Conservation (phyloP, 768 basidiomycete genomes). For the Gymnopilus dilepis region DNA sequence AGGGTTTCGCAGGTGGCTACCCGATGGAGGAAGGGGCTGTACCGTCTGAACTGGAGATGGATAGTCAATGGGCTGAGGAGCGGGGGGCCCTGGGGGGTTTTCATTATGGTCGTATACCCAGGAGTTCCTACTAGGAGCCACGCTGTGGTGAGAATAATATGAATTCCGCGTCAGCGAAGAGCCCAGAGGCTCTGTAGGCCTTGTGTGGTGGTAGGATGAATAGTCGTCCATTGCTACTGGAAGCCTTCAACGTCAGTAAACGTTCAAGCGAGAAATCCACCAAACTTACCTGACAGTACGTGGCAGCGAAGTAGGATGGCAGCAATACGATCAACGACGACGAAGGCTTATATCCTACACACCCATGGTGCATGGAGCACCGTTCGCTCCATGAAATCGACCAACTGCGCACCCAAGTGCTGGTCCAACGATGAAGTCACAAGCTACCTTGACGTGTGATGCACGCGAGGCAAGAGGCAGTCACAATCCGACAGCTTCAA, state of each 20-base stretch:
- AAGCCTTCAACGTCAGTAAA: neutral
- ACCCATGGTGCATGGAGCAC: constrained; percentile 12
- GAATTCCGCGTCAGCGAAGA: constrained; percentile 4
- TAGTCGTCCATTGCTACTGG: neutral
- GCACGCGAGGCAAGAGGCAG: neutral
- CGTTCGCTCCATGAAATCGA: neutral
- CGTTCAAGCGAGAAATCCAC: neutral
- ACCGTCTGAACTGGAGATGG: constrained; percentile 16
- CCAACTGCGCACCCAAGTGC: neutral
- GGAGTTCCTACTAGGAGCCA: constrained; percentile 16
- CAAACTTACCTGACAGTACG: neutral
- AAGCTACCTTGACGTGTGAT: neutral
- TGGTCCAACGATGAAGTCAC: neutral
- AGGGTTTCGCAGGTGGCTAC: neutral
- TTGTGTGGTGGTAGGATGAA: neutral
- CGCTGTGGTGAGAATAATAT: constrained; percentile 18
- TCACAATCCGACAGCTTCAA: neutral
- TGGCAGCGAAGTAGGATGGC: neutral
- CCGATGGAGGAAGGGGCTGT: constrained; percentile 20
- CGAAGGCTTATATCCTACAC: neutral
- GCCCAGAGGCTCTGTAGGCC: neutral
- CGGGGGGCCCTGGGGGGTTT: constrained; percentile 12
- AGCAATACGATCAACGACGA: neutral
- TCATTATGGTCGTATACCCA: constrained; percentile 14
- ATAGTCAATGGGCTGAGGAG: constrained; percentile 17